phyloP scores from a whole-genome alignment of 148 eudicot species.

The Rheum nobile region DNA sequence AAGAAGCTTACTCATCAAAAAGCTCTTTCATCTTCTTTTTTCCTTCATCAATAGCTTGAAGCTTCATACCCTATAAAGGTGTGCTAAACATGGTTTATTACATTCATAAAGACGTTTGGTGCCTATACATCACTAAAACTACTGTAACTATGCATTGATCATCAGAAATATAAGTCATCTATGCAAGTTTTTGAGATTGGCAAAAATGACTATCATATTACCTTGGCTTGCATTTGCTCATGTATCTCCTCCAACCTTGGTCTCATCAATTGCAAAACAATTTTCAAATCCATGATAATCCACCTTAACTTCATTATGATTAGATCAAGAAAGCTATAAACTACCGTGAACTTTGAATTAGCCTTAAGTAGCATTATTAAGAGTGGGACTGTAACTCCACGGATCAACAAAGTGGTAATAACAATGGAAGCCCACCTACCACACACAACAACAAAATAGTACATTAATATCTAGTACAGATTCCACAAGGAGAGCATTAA shows the following conservation, averaged over 20 bases:
- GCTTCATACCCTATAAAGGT: constrained; percentile 57
- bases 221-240: constrained; percentile 65
- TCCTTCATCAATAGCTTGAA: constrained; percentile 55
- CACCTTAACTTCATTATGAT: background rate
- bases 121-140: constrained; percentile 73
- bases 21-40: constrained; percentile 42
- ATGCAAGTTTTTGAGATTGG: background rate
- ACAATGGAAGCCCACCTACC: constrained; percentile 82
- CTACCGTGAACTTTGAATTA: constrained; percentile 62
- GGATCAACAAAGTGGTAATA: constrained; percentile 63
- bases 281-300: background rate
- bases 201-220: constrained; percentile 15
- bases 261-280: constrained; percentile 48
- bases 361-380: constrained; percentile 65
- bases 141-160: too few species aligned
- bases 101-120: too few species aligned
- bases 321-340: background rate
- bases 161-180: background rate
- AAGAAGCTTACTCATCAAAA: constrained; percentile 61
- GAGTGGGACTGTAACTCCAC: constrained; percentile 48
- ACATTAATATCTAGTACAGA: background rate
- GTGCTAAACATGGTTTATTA: background rate
- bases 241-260: constrained; percentile 66
- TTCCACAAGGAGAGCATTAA: background rate
- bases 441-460: background rate